Base-by-base conservation (phyloP, 116 monocot genomes). In the Papilionanthe hybrid region DNA sequence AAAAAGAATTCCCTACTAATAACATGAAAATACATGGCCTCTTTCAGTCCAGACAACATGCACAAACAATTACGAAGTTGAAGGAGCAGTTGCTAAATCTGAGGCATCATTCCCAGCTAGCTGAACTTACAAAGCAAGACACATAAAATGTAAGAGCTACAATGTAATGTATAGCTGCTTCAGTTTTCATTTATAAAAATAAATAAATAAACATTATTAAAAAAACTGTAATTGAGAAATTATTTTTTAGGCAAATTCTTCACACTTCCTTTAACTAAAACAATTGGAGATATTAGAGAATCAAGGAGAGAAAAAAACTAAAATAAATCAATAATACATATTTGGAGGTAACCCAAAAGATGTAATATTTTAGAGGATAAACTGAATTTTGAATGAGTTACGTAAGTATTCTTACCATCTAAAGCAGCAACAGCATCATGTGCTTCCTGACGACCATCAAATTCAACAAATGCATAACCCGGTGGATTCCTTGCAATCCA, bases 401-500 rank as follows among this genome's bases (percentile, higher is more conserved):
- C 11, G 11, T 28, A 68, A 68, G 68, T 3, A 27, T 28, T 28
- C 18, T 72, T 72, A 78, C 83, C 83, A 78, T 83, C 83, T 78
- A 83, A 83, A 29, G 72, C 78, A 58, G 83, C 60, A 72, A 83
- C 74, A 72, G 83, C 83, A 83, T 83, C 78, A 83, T 78, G 68
- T 41, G 83, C 83, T 42, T 83, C 83, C 72, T 55, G 78, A 42
- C 72, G 83, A 47, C 78, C 74, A 42, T 78, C 78, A 58, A 83
- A 78, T 56, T 83, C 83, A 57, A 83, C 78, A 57, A 83, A 83
- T 45, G 83, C 83, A 83, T 83, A 83, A 56, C 83, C 83, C 78
- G 83, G 83, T 73, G 83, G 83, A 83, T 83, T 83, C 73, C 83
- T 68, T 1, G 83, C 83, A 23, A 83, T 72, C 83, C 83, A 83